Conservation (phyloP, 108 stramenopile species). For the Aurantiochytrium sp. region DNA sequence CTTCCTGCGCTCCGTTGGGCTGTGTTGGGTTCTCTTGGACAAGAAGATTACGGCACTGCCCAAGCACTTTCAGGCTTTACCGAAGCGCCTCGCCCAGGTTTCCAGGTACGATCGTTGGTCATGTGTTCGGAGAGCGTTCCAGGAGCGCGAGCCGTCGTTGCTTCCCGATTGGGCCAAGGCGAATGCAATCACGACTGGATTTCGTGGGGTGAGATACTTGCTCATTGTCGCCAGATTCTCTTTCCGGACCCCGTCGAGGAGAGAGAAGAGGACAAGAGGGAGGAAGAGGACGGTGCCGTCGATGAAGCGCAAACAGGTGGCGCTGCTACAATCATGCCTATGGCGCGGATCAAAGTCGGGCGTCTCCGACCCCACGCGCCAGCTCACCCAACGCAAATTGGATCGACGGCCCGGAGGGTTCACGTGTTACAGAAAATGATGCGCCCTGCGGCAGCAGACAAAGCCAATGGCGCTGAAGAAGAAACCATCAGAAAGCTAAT, state of each 20-base stretch:
- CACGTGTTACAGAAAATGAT: background rate
- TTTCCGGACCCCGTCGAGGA: background rate
- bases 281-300: background rate
- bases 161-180: background rate
- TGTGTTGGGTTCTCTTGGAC: background rate
- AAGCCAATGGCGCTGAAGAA: background rate
- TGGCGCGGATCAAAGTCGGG: background rate
- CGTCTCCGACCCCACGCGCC: background rate
- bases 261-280: background rate
- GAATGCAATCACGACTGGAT: background rate
- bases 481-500: too few relatives aligned
- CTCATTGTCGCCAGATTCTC: background rate
- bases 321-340: too few relatives aligned
- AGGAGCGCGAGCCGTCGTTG: background rate
- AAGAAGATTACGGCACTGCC: background rate
- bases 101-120: background rate
- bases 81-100: background rate
- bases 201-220: background rate
- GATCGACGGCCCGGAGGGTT: background rate
- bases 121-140: background rate
- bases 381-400: background rate
- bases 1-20: background rate
- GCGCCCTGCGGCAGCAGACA: background rate
- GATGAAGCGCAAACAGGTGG: too few relatives aligned
- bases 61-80: background rate